Percentiles rank a stretch among this genome's conserved stretches.
Evolutionary conservation across 1,284 basidiomycete species (phyloP).

Genomic region (Sanghuangporus weigelae): DNA sequence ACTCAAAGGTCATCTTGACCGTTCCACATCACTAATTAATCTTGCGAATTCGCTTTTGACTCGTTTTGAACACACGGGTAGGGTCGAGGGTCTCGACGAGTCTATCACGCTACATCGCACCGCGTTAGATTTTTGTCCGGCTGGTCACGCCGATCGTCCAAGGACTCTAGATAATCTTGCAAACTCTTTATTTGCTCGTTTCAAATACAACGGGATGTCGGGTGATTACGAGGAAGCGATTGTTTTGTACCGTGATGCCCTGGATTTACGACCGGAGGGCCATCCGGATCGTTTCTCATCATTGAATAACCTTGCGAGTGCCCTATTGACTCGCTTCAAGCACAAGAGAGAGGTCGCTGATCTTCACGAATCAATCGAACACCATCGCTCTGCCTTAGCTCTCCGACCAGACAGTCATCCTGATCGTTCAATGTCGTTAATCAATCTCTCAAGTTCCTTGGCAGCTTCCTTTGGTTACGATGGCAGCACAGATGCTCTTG

Average conservation of each 20-base stretch:
- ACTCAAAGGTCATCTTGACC: no score
- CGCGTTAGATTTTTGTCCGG: no score
- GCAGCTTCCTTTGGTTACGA: slow-evolving; percentile 2
- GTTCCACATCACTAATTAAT: no score
- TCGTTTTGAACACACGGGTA: no score
- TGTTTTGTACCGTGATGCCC: background rate
- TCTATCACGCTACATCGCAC: no score
- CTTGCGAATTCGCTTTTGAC: no score
- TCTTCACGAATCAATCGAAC: background rate
- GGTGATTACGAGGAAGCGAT: no score
- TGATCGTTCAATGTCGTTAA: background rate
- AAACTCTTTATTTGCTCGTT: no score
- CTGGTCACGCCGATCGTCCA: no score
- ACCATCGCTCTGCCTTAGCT: background rate
- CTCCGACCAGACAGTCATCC: background rate
- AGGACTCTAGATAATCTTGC: no score
- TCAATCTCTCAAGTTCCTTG: background rate
- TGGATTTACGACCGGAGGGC: background rate
- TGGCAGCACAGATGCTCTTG: slow-evolving; percentile 19
- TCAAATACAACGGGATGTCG: no score
- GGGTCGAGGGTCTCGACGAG: no score
- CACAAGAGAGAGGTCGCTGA: background rate
- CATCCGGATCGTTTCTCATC: background rate
- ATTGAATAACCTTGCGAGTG: background rate
- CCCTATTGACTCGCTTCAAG: background rate